Base-by-base conservation (phyloP, 345 rosid species). In the Turnera subulata region DNA sequence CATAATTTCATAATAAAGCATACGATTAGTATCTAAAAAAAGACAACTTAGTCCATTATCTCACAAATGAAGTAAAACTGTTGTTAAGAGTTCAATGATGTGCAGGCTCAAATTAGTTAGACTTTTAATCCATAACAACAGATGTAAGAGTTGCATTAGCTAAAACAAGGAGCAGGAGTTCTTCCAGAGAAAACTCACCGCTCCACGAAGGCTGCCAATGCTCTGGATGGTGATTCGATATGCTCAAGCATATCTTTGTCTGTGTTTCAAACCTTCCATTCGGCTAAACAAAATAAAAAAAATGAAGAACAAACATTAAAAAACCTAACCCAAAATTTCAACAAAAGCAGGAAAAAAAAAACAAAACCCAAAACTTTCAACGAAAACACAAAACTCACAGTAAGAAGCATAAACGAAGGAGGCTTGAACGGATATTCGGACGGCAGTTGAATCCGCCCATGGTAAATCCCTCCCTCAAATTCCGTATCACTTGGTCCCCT, bases 121-220 rank as follows among this genome's bases (percentile, higher is more conserved):
- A n/a, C n/a, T n/a, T n/a, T n/a, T n/a, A n/a, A n/a, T n/a, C n/a
- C n/a, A n/a, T n/a, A n/a, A n/a, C n/a, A n/a, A n/a, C n/a, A n/a
- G n/a, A n/a, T 3, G 35, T 29, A 29, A 29, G 35, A 29, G 35
- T 29, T 3, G 35, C 35, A 29, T 29, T 29, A 3, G 35, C 35
- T 8, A 29, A 3, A 29, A 29, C 35, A 4, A 29, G 35, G 5
- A 29, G 8, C 8, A 29, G 35, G 35, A 4, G 8, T 29, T 29
- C 8, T 3, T 3, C 8, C 35, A 29, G 5, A 29, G 5, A 59
- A 61, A 54, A 58, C 72, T 71, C 73, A 92, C 98, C 96, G 58
- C 98, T 89, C 98, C 98, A 92, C 18, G 98, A 92, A 46, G 98
- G 98, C 76, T 86, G 98, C 96, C 98, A 92, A 54, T 92, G 98